Percentiles rank a stretch among this genome's conserved stretches.
phyloP scores from a whole-genome alignment of 768 basidiomycete species.

The Strobilomyces confusus region DNA sequence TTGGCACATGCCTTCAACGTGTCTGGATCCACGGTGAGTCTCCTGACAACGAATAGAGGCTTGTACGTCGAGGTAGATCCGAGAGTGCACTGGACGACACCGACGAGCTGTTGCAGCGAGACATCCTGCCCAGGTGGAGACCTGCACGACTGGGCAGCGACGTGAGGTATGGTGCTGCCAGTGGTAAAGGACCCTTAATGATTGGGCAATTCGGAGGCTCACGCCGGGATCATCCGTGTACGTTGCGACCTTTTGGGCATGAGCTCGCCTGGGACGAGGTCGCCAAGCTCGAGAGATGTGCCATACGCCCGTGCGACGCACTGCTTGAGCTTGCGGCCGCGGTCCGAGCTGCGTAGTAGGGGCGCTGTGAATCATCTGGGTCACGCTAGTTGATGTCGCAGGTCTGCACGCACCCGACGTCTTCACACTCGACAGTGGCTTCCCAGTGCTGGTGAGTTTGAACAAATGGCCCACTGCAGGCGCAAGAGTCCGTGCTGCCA shows the following conservation, averaged over 20 bases:
- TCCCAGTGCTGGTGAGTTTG: no score
- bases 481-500: no score
- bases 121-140: slow-evolving; percentile 38
- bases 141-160: slow-evolving; percentile 49
- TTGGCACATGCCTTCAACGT: slow-evolving; percentile 50
- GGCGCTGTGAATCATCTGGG: slow-evolving; percentile 40
- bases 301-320: slow-evolving; percentile 47
- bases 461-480: no score
- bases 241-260: slow-evolving; percentile 62
- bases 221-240: slow-evolving; percentile 67
- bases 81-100: slow-evolving; percentile 49
- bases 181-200: background rate
- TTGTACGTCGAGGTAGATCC: slow-evolving; percentile 26
- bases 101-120: slow-evolving; percentile 51
- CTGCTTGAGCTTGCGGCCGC: slow-evolving; percentile 67
- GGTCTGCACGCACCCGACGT: slow-evolving; percentile 66
- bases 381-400: background rate
- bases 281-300: slow-evolving; percentile 54
- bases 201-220: background rate
- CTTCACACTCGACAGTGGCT: slow-evolving; percentile 62
- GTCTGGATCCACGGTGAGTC: slow-evolving; percentile 55
- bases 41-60: slow-evolving; percentile 69
- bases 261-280: slow-evolving; percentile 75
- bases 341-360: slow-evolving; percentile 66
- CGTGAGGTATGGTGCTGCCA: background rate